Conservation (phyloP, 495 filamentous ascomycete genomes). For the Talaromyces liani region DNA sequence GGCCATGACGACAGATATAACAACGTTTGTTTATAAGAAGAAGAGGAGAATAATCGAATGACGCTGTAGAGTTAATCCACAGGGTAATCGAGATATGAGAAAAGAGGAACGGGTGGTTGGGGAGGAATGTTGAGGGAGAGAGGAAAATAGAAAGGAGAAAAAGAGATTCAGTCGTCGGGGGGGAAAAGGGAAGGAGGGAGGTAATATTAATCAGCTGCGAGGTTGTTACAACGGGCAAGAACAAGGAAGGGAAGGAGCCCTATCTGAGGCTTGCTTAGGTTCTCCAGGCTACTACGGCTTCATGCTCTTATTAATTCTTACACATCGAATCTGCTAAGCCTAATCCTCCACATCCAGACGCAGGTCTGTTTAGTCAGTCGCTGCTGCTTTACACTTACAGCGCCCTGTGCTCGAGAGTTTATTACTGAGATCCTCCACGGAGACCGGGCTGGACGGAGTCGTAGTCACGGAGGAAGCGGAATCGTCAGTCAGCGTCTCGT, state of each 20-base stretch:
- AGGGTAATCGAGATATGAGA: background rate
- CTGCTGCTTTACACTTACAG: background rate
- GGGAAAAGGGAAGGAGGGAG: slow-evolving; percentile 10
- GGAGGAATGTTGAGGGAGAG: slow-evolving; percentile 13
- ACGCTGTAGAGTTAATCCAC: slow-evolving; percentile 1
- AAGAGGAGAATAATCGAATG: slow-evolving; percentile 3
- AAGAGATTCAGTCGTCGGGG: slow-evolving; percentile 11
- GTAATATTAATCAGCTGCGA: background rate
- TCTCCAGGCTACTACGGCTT: background rate
- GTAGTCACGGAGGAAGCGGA: background rate
- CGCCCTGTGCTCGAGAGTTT: too few relatives aligned
- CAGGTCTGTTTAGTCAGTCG: background rate
- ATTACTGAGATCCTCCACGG: background rate
- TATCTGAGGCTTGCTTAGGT: background rate
- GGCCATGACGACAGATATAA: slow-evolving; percentile 31
- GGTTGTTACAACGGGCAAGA: background rate
- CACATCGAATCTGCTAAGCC: background rate
- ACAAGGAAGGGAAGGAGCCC: background rate
- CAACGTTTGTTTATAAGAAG: background rate
- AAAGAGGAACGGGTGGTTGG: slow-evolving; percentile 7
- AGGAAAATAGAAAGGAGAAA: slow-evolving; percentile 19
- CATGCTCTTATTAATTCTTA: background rate
- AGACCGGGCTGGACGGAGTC: background rate
- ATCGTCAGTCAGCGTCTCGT: background rate
- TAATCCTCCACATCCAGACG: background rate